A percentile compares a stretch with the other conserved stretches of the same genome.
Conservation (phyloP, 345 rosid genomes). For the Moricandia arvensis region DNA sequence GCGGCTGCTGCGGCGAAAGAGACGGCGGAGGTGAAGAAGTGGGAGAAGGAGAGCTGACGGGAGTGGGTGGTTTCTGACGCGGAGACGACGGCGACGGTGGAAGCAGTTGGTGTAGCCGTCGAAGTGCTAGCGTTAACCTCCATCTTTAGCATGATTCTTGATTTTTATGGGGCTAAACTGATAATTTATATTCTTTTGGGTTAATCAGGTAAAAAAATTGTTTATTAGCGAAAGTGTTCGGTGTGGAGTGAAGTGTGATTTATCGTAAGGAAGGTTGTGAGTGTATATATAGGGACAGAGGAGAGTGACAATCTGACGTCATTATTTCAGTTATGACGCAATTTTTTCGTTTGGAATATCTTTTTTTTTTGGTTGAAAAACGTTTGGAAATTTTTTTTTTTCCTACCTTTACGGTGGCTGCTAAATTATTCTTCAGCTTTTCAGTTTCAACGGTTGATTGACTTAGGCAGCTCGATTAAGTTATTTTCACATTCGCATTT, state of each 20-base stretch:
- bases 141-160: conserved; percentile 39
- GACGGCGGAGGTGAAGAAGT: conserved; percentile 42
- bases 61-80: conserved; percentile 12
- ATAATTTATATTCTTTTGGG: background rate
- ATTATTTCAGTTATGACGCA: conserved; percentile 7
- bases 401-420: conserved; percentile 28
- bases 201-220: conserved; percentile 12
- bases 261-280: conserved; percentile 16
- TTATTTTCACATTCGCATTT: conserved; percentile 36
- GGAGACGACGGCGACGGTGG: background rate
- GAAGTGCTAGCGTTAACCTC: conserved; percentile 34
- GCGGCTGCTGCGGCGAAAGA: conserved; percentile 29
- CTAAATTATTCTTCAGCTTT: conserved; percentile 21
- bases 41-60: conserved; percentile 43
- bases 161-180: background rate
- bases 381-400: background rate
- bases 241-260: conserved; percentile 34
- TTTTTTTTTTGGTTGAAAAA: background rate
- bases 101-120: conserved; percentile 25
- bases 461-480: conserved; percentile 27
- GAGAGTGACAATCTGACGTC: conserved; percentile 11
- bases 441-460: conserved; percentile 41
- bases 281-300: conserved; percentile 20
- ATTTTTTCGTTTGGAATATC: background rate
- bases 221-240: conserved; percentile 1